Conservation (phyloP, 331 rosid species). For the Stylosanthes scabra region DNA sequence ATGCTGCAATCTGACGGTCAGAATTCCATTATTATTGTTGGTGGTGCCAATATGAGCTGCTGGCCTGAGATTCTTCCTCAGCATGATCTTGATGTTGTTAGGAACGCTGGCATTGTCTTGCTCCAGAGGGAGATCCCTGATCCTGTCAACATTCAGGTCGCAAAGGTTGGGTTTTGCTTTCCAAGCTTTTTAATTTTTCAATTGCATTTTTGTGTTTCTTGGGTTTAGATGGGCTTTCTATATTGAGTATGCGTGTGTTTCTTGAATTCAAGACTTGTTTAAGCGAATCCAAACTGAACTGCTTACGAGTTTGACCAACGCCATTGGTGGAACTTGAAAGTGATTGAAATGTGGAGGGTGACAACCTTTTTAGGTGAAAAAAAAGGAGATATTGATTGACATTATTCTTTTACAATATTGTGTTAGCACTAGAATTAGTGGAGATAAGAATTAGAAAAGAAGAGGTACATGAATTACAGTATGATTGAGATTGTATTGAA, state of each 20-base stretch:
- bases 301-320: too few relatives aligned
- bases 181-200: neutral
- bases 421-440: too few relatives aligned
- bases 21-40: slow-evolving; percentile 86
- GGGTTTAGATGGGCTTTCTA: neutral
- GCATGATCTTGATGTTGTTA: slow-evolving; percentile 61
- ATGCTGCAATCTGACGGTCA: slow-evolving; percentile 84
- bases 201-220: neutral
- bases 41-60: slow-evolving; percentile 79
- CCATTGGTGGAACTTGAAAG: too few relatives aligned
- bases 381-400: neutral
- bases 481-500: too few relatives aligned
- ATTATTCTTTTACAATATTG: neutral
- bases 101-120: slow-evolving; percentile 79
- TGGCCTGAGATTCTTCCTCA: slow-evolving; percentile 65
- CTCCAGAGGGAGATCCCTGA: slow-evolving; percentile 98
- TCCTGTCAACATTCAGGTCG: slow-evolving; percentile 78
- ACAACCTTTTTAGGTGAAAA: neutral
- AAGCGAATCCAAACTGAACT: too few relatives aligned
- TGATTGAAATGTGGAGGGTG: neutral
- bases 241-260: neutral
- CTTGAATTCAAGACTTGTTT: too few relatives aligned
- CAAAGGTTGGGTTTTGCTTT: slow-evolving; percentile 61
- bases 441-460: too few relatives aligned
- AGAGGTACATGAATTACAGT: too few relatives aligned